Percentiles rank a stretch among this genome's conserved stretches.
These are phyloP conservation scores for Knoxia roxburghii DNA, from an alignment of 257 asterid genomes.

Conservation along the genomic window DNA sequence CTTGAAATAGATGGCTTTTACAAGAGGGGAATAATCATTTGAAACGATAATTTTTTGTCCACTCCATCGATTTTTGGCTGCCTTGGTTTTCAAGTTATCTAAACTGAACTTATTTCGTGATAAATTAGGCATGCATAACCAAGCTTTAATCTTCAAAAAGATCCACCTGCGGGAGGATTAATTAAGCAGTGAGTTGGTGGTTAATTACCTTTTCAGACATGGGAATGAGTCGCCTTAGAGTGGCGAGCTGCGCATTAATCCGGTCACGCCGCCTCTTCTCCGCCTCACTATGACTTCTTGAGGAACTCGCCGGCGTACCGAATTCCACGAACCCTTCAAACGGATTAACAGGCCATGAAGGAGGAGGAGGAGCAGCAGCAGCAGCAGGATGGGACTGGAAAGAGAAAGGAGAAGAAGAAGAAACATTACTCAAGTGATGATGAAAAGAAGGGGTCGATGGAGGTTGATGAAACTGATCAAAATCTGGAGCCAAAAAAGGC, in stretches of 20 bases:
- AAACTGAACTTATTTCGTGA: too few relatives aligned
- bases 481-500: constrained; percentile 17
- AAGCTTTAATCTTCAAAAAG: neutral
- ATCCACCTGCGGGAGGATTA: too few relatives aligned
- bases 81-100: constrained; percentile 11
- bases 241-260: constrained; percentile 74
- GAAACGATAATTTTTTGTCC: neutral
- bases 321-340: constrained; percentile 27
- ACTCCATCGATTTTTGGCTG: neutral
- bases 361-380: too few relatives aligned
- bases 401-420: constrained; percentile 22
- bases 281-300: constrained; percentile 78
- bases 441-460: too few relatives aligned
- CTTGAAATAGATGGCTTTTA: neutral
- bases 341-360: constrained; percentile 31
- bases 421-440: neutral
- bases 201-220: constrained; percentile 75
- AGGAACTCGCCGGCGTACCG: constrained; percentile 29
- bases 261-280: constrained; percentile 85
- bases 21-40: too few relatives aligned
- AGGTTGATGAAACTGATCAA: too few relatives aligned
- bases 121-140: neutral
- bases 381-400: too few relatives aligned
- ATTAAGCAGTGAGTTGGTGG: neutral
- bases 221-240: constrained; percentile 71